phyloP scores from a whole-genome alignment of 2,329 filamentous ascomycete species.

The Colletotrichum spinosum region DNA sequence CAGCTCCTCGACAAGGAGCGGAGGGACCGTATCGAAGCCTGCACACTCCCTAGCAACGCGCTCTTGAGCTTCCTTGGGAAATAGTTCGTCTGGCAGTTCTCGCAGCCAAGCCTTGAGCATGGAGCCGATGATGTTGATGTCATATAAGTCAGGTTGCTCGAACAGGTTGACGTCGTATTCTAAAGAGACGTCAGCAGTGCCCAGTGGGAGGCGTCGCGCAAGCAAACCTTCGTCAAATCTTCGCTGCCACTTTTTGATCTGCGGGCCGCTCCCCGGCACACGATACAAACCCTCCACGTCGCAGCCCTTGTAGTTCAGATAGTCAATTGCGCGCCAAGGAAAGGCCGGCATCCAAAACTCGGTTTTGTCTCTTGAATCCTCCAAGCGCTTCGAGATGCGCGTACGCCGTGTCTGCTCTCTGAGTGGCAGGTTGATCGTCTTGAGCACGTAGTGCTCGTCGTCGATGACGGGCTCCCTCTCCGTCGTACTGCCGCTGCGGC shows the following conservation, averaged over 20 bases:
- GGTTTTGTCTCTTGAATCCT: conserved; percentile 92
- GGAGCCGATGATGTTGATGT: conserved; percentile 96
- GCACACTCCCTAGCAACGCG: conserved; percentile 83
- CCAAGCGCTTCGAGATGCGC: conserved; percentile 88
- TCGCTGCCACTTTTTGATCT: conserved; percentile 93
- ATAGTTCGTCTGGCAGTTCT: conserved; percentile 92
- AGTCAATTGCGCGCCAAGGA: conserved; percentile 95
- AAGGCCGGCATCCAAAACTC: conserved; percentile 99
- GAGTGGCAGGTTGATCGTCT: conserved; percentile 86
- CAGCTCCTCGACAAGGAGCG: conserved; percentile 89
- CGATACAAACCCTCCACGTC: conserved; percentile 95
- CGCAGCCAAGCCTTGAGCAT: conserved; percentile 97
- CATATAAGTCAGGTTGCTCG: conserved; percentile 86
- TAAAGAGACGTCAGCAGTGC: conserved; percentile 44
- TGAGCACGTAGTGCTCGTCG: conserved; percentile 85
- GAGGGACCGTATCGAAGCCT: conserved; percentile 82
- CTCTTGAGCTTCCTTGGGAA: conserved; percentile 86
- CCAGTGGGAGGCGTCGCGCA: not conserved
- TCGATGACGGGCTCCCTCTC: conserved; percentile 76
- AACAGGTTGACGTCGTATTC: conserved; percentile 93
- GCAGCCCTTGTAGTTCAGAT: conserved; percentile 92
- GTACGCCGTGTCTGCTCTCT: conserved; percentile 92
- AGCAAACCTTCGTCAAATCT: conserved; percentile 82
- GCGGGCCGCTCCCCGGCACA: conserved; percentile 88
- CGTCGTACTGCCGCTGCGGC: conserved; percentile 76